Conservation (phyloP, 495 filamentous ascomycete genomes). For the Lasiosphaeriaceae sp. region DNA sequence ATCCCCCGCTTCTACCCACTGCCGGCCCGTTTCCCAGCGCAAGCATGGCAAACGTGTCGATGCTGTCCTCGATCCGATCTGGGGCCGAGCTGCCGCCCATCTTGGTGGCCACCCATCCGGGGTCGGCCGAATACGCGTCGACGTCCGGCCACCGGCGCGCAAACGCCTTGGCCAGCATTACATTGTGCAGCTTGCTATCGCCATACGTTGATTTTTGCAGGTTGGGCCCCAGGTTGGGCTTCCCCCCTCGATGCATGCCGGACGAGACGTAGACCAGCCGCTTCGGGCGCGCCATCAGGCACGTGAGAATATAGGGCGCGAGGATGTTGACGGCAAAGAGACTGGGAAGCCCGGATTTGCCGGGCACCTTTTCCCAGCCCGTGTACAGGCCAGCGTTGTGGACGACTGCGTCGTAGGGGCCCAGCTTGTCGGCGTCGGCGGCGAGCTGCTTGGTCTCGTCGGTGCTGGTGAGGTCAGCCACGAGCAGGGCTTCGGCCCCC, state of each 20-base stretch:
- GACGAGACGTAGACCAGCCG: conserved; percentile 52
- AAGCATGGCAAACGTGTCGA: conserved; percentile 43
- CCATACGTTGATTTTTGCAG: conserved; percentile 35
- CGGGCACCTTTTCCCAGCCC: conserved; percentile 37
- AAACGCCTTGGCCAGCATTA: conserved; percentile 53
- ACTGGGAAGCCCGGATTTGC: conserved; percentile 46
- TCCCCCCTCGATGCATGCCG: conserved; percentile 46
- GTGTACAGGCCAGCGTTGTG: conserved; percentile 51
- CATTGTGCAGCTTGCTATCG: conserved; percentile 52
- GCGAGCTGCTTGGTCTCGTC: conserved; percentile 53
- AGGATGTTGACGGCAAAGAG: conserved; percentile 56
- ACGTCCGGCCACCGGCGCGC: conserved; percentile 46
- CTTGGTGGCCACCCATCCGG: conserved; percentile 60
- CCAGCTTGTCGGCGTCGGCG: conserved; percentile 42
- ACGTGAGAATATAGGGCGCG: conserved; percentile 55
- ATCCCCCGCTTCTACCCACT: conserved; percentile 20
- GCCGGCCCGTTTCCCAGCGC: conserved; percentile 36
- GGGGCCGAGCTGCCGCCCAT: conserved; percentile 51
- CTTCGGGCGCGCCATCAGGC: conserved; percentile 48
- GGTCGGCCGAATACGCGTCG: conserved; percentile 46
- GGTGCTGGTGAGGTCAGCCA: conserved; percentile 49
- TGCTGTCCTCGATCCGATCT: conserved; percentile 37
- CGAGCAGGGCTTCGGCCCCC: conserved; percentile 44
- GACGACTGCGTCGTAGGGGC: conserved; percentile 52
- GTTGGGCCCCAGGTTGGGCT: conserved; percentile 37